phyloP scores from a whole-genome alignment of 1,284 basidiomycete genomes.

The Sparassis latifolia region DNA sequence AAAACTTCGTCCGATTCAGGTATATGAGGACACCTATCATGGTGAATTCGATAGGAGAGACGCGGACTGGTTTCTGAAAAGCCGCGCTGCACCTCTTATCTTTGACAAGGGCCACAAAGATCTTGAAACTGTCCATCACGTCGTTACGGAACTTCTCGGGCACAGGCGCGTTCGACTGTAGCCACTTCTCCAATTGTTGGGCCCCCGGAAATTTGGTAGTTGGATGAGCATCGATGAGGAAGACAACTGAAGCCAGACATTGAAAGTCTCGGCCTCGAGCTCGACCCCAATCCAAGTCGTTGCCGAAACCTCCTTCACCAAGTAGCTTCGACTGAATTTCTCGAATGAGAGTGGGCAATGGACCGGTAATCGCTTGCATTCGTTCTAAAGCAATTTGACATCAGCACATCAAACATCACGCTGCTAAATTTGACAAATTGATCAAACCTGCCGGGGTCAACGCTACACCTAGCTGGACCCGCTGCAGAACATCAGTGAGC shows the following conservation, averaged over 20 bases:
- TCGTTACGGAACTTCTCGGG: slow-evolving; percentile 24
- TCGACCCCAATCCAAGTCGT: slow-evolving; percentile 38
- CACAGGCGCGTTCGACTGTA: slow-evolving; percentile 24
- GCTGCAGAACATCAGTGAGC: slow-evolving; percentile 20
- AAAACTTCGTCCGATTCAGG: slow-evolving; percentile 27
- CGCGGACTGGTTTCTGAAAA: slow-evolving; percentile 33
- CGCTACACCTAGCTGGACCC: slow-evolving; percentile 38
- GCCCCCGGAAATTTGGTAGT: slow-evolving; percentile 24
- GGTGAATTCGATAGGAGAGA: slow-evolving; percentile 43
- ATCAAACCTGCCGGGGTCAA: slow-evolving; percentile 38
- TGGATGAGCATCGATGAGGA: slow-evolving; percentile 32
- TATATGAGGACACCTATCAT: slow-evolving; percentile 41
- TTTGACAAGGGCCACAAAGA: slow-evolving; percentile 34
- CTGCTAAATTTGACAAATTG: neutral
- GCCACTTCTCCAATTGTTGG: slow-evolving; percentile 36
- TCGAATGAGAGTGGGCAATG: slow-evolving; percentile 35
- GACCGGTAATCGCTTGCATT: slow-evolving; percentile 40
- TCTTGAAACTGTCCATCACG: slow-evolving; percentile 34
- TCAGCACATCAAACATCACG: neutral
- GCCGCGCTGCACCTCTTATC: slow-evolving; percentile 30
- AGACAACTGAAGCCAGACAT: slow-evolving; percentile 37
- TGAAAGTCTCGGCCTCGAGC: slow-evolving; percentile 44
- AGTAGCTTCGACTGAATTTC: slow-evolving; percentile 33
- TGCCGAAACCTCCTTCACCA: slow-evolving; percentile 36
- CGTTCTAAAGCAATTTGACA: slow-evolving; percentile 27